These are phyloP conservation scores for Colletotrichum noveboracense DNA, from an alignment of 2,329 filamentous ascomycete species.

Conservation along the genomic window DNA sequence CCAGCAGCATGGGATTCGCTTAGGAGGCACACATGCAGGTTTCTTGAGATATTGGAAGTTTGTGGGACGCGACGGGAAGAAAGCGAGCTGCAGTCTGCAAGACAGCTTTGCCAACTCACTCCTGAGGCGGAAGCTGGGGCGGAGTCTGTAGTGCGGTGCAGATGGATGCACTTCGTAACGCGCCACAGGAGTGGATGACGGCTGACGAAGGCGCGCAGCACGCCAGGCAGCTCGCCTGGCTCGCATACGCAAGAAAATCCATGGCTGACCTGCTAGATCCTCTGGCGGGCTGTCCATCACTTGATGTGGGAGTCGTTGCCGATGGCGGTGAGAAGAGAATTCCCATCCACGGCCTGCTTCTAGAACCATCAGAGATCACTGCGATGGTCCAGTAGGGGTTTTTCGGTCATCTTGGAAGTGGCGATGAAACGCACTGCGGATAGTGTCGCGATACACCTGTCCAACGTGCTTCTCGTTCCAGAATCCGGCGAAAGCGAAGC, in stretches of 20 bases:
- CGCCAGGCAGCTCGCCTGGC: not conserved
- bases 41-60: not conserved
- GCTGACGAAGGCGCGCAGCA: constrained; percentile 6
- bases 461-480: not conserved
- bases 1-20: not conserved
- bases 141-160: not conserved
- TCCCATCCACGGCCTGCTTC: not conserved
- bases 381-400: not conserved
- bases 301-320: not conserved
- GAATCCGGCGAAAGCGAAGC: not conserved
- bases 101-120: not conserved
- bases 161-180: constrained; percentile 1
- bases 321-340: constrained; percentile 9
- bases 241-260: not conserved
- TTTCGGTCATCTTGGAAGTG: not conserved
- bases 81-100: not conserved
- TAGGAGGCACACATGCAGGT: not conserved
- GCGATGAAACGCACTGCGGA: not conserved
- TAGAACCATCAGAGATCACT: not conserved
- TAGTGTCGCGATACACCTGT: not conserved
- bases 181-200: not conserved
- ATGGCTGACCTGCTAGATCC: not conserved
- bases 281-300: not conserved
- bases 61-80: not conserved
- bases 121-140: not conserved